Evolutionary conservation across 805 yeast genomes (phyloP).

Genomic region (Pichia eremophila): DNA sequence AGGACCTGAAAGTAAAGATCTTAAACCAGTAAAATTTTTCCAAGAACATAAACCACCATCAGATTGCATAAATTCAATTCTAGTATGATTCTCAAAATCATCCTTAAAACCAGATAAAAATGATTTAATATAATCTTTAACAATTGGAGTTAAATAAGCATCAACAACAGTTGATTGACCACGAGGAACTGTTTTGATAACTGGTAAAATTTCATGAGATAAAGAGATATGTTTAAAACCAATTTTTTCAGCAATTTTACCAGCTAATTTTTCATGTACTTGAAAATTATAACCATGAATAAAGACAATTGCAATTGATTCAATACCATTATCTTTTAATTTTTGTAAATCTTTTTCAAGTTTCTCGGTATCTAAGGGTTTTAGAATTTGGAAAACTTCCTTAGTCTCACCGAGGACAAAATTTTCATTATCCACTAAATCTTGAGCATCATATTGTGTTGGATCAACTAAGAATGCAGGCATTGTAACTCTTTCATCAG

Average conservation of each 20-base stretch:
- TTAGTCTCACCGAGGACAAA: neutral
- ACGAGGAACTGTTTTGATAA: constrained; percentile 69
- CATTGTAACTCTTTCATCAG: constrained; percentile 83
- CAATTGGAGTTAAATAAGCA: constrained; percentile 74
- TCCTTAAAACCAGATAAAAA: constrained; percentile 54
- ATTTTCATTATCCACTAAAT: neutral
- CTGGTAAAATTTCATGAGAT: constrained; percentile 61
- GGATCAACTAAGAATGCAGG: constrained; percentile 67
- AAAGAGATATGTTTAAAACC: constrained; percentile 65
- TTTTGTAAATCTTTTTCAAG: constrained; percentile 32
- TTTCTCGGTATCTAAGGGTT: constrained; percentile 33
- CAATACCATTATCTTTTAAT: constrained; percentile 47
- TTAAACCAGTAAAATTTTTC: constrained; percentile 70
- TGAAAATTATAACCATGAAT: constrained; percentile 67
- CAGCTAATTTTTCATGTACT: constrained; percentile 56
- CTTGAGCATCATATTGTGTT: neutral
- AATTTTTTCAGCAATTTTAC: constrained; percentile 45
- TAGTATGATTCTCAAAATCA: constrained; percentile 39
- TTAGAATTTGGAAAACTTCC: constrained; percentile 19
- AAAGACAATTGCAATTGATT: constrained; percentile 63
- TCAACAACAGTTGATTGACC: constrained; percentile 77
- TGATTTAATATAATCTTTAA: constrained; percentile 50
- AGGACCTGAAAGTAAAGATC: constrained; percentile 88
- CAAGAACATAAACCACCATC: constrained; percentile 92
- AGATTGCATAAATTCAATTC: constrained; percentile 84